Base-by-base conservation (phyloP, 345 rosid genomes). In the Syzygium oleosum region DNA sequence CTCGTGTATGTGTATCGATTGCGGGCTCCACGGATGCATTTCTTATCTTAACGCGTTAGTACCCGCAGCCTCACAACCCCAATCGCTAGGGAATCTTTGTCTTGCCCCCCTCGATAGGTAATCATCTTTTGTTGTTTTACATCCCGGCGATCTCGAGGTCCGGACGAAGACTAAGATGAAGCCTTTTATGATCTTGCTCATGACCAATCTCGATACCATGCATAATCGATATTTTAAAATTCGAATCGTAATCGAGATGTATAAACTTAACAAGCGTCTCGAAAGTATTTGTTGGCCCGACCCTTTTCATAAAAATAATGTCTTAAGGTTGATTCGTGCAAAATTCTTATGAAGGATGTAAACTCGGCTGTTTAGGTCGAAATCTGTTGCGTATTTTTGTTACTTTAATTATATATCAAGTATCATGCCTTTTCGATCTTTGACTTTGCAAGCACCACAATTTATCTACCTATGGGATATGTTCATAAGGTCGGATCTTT, bases 281-380 rank as follows among this genome's bases (percentile, higher is more conserved):
- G 29, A 61, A 61, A 61, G 19, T 6, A 31, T 34, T 6, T 0
- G 2, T n/a, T 4, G 14, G 14, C 9, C 1, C 13, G 2, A 3
- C 3, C 9, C 0, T 61, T 61, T 61, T 5, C 34, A 14, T 61
- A 14, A n/a, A n/a, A 61, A 14, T 14, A n/a, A n/a, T 61, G 73
- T 14, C 0, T n/a, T n/a, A 61, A n/a, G 34, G 34, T 13, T n/a
- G 34, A 27, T n/a, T 0, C 2, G 4, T 61, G 34, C 12, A 11
- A 0, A 3, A 61, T n/a, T 61, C 73, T 61, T 61, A 13, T 6
- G 6, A 12, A n/a, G 17, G 34, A 61, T n/a, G 6, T 61, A 0
- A 0, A n/a, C 19, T n/a, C 0, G 4, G 27, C 14, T 12, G 17
- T 61, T 61, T n/a, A 43, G 46, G 46, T 59, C 14, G 0, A 58